Evolutionary conservation across 2,329 filamentous ascomycete genomes (phyloP).

Genomic region (Colletotrichum truncatum): DNA sequence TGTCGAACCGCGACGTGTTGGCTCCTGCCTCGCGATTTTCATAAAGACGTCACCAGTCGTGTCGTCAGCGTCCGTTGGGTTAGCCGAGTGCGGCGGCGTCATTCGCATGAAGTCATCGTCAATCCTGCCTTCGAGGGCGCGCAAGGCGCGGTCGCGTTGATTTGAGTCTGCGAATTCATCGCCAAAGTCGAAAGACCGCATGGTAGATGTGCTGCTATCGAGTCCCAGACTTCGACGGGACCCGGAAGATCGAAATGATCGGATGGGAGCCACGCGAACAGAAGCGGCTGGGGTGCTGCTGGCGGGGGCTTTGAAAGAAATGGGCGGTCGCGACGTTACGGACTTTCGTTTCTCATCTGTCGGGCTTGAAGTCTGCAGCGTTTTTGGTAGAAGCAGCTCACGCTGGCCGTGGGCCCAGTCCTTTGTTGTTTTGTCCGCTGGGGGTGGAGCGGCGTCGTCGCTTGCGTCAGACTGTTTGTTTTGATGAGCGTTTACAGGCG

Average conservation of each 20-base stretch:
- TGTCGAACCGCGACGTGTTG: constrained; percentile 47
- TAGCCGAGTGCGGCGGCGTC: constrained; percentile 50
- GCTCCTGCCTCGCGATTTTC: constrained; percentile 65
- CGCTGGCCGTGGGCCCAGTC: constrained; percentile 53
- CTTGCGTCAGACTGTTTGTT: constrained; percentile 40
- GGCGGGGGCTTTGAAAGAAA: constrained; percentile 58
- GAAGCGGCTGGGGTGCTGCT: constrained; percentile 41
- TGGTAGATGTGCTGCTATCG: constrained; percentile 59
- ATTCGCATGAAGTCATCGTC: constrained; percentile 48
- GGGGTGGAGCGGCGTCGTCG: constrained; percentile 32
- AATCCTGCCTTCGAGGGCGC: constrained; percentile 58
- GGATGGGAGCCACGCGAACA: constrained; percentile 61
- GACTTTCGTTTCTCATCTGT: constrained; percentile 58
- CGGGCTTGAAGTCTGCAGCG: constrained; percentile 45
- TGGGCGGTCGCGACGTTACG: constrained; percentile 53
- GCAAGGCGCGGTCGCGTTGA: constrained; percentile 59
- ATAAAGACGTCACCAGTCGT: constrained; percentile 65
- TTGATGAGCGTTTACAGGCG: constrained; percentile 43
- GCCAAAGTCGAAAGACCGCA: constrained; percentile 53
- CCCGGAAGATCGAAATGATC: constrained; percentile 64
- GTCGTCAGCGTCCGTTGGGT: constrained; percentile 56
- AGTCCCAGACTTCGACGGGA: constrained; percentile 63
- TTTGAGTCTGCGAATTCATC: constrained; percentile 53
- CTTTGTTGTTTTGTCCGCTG: constrained; percentile 42
- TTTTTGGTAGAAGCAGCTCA: constrained; percentile 57